These are phyloP conservation scores for Xylariaceae sp. DNA, from an alignment of 2,329 filamentous ascomycete species.

Conservation along the genomic window DNA sequence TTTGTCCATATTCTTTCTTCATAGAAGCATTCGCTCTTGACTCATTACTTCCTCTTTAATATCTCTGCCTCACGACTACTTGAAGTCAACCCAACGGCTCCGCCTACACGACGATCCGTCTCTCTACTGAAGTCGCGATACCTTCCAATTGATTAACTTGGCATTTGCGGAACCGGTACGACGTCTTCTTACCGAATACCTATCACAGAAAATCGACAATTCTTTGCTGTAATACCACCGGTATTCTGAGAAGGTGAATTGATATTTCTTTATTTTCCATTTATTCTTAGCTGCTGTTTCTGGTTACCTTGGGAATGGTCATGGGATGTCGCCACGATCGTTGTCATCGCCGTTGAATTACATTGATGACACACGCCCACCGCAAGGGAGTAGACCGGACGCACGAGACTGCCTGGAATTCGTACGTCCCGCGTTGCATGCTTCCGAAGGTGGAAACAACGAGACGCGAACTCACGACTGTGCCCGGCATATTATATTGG, in stretches of 20 bases:
- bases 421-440: neutral
- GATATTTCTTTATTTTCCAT: neutral
- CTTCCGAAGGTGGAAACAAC: neutral
- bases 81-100: neutral
- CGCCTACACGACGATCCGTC: conserved; percentile 11
- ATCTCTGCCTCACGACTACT: conserved; percentile 21
- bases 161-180: neutral
- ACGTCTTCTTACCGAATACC: neutral
- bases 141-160: neutral
- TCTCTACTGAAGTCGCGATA: neutral
- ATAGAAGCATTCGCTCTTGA: conserved; percentile 32
- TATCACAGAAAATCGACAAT: neutral
- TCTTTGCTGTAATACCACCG: neutral
- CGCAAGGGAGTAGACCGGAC: neutral
- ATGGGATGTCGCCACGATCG: neutral
- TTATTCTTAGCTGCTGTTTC: neutral
- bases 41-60: conserved; percentile 36
- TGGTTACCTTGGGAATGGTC: neutral
- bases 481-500: neutral
- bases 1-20: conserved; percentile 36
- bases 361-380: neutral
- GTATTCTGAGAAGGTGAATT: neutral
- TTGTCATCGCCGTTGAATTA: neutral
- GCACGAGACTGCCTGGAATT: neutral
- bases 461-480: neutral